Evolutionary conservation across 2,329 filamentous ascomycete genomes (phyloP), one percentile per base, ranked within the genome.

Genomic region (Nemania sp.): DNA sequence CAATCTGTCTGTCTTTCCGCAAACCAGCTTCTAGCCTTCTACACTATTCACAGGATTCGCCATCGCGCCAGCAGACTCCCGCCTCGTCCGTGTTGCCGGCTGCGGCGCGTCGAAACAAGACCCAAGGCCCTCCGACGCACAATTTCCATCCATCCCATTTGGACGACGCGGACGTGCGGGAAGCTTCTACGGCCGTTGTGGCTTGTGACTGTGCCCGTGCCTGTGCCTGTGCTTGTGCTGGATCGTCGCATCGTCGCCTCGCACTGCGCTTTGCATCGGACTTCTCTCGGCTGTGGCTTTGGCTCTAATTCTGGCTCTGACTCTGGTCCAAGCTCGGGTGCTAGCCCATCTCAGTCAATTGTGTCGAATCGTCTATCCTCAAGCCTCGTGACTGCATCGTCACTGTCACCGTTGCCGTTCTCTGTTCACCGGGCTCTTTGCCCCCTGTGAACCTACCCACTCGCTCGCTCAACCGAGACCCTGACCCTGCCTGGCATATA

Each of bases 221-320:
- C n/a, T n/a, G n/a, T n/a, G n/a, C n/a, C n/a, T n/a, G n/a, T n/a
- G n/a, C n/a, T 31, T 5, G 28, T 14, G 28, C 28, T 31, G 28
- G 11, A 5, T 9, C 4, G 23, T 22, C 36, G 15, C 30, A 30
- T 45, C 44, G 30, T 41, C 45, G 36, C 39, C 40, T n/a, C 40
- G 43, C 54, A 39, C 36, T 52, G 56, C 49, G 49, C 52, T 44
- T 56, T 50, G 41, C 45, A 5, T 52, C 37, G 41, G 44, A 24
- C 30, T 42, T 37, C 20, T 15, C 19, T 15, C 30, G 47, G n/a
- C 15, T 26, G 9, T n/a, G 2, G 15, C 20, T 17, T 33, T 28
- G 23, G 5, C n/a, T 49, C 23, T 39, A 11, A 8, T 41, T 34
- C 24, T 28, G 28, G 22, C 15, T 34, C 28, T 30, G 45, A n/a